These are phyloP conservation scores for Rhododendron ferrugineum DNA, from an alignment of 148 eudicot species.

Conservation along the genomic window DNA sequence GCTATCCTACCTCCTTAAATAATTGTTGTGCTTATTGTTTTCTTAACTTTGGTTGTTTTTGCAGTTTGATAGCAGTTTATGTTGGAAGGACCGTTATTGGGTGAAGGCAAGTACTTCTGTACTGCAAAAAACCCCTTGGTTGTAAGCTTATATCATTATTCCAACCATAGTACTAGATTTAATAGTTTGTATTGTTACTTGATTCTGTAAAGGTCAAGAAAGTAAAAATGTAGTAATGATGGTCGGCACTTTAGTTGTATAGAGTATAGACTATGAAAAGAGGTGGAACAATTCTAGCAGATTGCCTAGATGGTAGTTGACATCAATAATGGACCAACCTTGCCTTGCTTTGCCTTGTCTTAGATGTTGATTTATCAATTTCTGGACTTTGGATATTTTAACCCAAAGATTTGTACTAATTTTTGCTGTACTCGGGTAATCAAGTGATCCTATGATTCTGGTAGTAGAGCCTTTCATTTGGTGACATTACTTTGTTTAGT, in stretches of 20 bases:
- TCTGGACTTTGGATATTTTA: not conserved
- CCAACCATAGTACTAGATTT: not conserved
- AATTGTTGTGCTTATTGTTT: slow-evolving; percentile 3
- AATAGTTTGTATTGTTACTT: not conserved
- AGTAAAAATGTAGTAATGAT: not conserved
- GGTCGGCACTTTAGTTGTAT: not conserved
- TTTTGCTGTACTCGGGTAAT: not conserved
- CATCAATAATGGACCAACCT: not conserved
- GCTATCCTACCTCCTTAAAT: not conserved
- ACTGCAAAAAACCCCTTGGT: not conserved
- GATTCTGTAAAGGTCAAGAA: not conserved
- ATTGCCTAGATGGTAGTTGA: not conserved
- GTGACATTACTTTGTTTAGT: not conserved
- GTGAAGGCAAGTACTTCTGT: slow-evolving; percentile 61
- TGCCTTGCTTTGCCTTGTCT: not conserved
- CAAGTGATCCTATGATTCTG: not conserved
- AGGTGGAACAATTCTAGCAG: not conserved
- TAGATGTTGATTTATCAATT: not conserved
- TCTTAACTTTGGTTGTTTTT: slow-evolving; percentile 8
- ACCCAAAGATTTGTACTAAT: not conserved
- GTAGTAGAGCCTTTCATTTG: not conserved
- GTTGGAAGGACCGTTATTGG: slow-evolving; percentile 96
- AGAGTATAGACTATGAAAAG: not conserved
- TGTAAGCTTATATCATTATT: not conserved
- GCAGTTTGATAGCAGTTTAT: slow-evolving; percentile 67